Base-by-base conservation (phyloP, 768 basidiomycete species). In the Strobilomyces echinocephalus region DNA sequence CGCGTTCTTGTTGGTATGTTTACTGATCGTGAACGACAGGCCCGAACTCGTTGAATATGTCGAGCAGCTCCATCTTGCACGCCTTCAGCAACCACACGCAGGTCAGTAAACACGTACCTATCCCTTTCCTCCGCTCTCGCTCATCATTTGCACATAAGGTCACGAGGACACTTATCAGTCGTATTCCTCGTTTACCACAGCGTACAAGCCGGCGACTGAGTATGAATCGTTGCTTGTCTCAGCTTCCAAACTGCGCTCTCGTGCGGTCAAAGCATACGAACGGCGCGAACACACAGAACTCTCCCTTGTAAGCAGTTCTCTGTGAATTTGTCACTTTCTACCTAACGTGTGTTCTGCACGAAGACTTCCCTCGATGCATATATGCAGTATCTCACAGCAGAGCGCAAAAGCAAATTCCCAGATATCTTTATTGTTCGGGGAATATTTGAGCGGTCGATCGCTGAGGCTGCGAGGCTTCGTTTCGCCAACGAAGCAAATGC, bases 171-270 rank as follows among this genome's bases (percentile, higher is more conserved):
- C 93, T 0, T 85, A 85, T 52, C 85, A 91, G 61, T 76, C 81
- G 2, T 98, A 95, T 67, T 97, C 95, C 0, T 80, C 85, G 0
- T 97, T 97, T 72, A 91, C 91, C 15, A 91, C 92, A 1, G 79
- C 81, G 50, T 79, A 88, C 68, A 81, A 84, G 60, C 81, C 87
- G 14, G 74, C 84, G 0, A 72, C 78, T n/a, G 79, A 86, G 40
- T 98, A 98, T 64, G 93, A 95, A 63, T 60, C 74, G 0, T 70
- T 85, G 8, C 80, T 97, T 24, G 78, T 95, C 16, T 69, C 80
- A 1, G 93, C 92, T 3, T 91, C 91, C 15, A 87, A 88, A 68
- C 68, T 81, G 31, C 83, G 85, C 15, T 73, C 79, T 8, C 76
- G 76, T 41, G 82, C 84, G 1, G 75, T 78, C 47, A 84, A 82